Percentiles rank a stretch among this genome's conserved stretches.
Evolutionary conservation across 176 grass and related monocot genomes (phyloP).

Genomic region (Musa beccarii): DNA sequence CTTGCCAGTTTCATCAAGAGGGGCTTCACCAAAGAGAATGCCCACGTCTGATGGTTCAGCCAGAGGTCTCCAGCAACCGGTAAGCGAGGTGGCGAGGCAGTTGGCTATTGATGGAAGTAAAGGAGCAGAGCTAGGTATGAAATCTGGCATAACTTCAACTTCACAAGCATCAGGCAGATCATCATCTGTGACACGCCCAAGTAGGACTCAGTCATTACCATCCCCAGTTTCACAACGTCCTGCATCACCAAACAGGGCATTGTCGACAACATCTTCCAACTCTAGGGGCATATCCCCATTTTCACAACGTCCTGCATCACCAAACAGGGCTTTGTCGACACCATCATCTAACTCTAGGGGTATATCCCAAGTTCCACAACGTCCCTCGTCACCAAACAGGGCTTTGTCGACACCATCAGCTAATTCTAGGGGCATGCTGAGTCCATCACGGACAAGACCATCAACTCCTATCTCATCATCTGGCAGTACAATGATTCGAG

Average conservation of each 20-base stretch:
- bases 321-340: slow-evolving; percentile 1
- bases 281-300: neutral
- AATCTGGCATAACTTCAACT: slow-evolving; percentile 31
- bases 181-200: slow-evolving; percentile 40
- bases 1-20: slow-evolving; percentile 18
- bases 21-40: slow-evolving; percentile 37
- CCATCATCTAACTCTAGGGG: neutral
- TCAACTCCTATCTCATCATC: slow-evolving; percentile 73
- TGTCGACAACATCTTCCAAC: neutral
- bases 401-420: neutral
- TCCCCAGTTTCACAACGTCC: slow-evolving; percentile 36
- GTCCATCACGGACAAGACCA: slow-evolving; percentile 39
- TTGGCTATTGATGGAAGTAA: slow-evolving; percentile 36
- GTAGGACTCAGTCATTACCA: slow-evolving; percentile 59
- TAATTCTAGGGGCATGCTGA: neutral
- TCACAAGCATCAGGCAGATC: slow-evolving; percentile 48
- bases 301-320: neutral
- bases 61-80: slow-evolving; percentile 24
- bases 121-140: slow-evolving; percentile 35
- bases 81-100: slow-evolving; percentile 32
- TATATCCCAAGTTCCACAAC: neutral
- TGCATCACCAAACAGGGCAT: slow-evolving; percentile 27
- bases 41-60: slow-evolving; percentile 26
- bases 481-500: slow-evolving; percentile 38
- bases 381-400: neutral